Conservation (phyloP, 352 stramenopile genomes). For the Elongisporangium prolatum region DNA sequence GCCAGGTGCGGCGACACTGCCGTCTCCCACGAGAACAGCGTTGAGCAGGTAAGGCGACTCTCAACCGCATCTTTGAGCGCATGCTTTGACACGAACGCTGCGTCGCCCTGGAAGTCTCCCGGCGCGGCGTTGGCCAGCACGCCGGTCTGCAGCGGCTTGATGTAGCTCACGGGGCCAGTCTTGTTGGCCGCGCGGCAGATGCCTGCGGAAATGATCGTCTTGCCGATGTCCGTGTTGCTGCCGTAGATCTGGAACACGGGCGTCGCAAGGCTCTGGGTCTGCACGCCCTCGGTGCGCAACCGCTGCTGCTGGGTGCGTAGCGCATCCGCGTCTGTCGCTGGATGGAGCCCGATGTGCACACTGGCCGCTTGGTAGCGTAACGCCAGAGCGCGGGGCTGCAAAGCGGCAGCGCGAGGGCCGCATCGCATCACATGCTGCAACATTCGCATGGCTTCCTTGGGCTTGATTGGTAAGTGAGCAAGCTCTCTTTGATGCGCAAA, state of each 20-base stretch:
- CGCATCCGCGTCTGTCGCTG: constrained; percentile 9
- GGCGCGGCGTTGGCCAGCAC: constrained; percentile 35
- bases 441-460: background rate
- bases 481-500: background rate
- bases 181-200: constrained; percentile 80
- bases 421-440: background rate
- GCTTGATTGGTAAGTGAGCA: background rate
- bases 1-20: constrained; percentile 94
- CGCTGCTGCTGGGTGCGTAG: constrained; percentile 39
- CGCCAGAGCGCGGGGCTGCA: background rate
- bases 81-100: constrained; percentile 78
- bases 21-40: constrained; percentile 93
- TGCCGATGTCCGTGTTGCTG: constrained; percentile 97
- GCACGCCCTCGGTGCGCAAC: constrained; percentile 47
- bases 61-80: constrained; percentile 12
- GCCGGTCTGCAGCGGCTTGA: constrained; percentile 97
- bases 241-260: constrained; percentile 92
- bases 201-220: constrained; percentile 93
- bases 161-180: constrained; percentile 73
- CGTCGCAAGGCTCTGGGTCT: constrained; percentile 47
- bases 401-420: too few species aligned
- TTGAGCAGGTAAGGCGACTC: constrained; percentile 53
- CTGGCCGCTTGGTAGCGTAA: background rate
- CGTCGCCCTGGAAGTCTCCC: constrained; percentile 66
- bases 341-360: background rate